A percentile compares a stretch with the other conserved stretches of the same genome.
Evolutionary conservation across 2,329 filamentous ascomycete genomes (phyloP).

Genomic region (Trichoderma breve): DNA sequence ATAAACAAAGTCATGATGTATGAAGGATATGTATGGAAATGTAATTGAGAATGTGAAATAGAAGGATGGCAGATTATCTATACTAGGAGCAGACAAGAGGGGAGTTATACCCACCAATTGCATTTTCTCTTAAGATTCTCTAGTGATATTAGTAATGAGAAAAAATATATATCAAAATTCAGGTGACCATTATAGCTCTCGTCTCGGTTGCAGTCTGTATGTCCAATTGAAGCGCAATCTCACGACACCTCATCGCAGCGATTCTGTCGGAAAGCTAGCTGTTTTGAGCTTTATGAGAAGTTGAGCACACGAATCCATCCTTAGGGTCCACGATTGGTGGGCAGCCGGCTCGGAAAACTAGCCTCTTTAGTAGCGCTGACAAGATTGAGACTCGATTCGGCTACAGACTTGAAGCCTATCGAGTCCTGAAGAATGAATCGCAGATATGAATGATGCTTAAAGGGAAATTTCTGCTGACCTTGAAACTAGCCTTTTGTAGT

Average conservation of each 20-base stretch:
- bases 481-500: neutral
- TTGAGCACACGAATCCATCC: neutral
- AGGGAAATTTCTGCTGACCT: conserved; percentile 22
- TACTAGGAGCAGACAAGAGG: neutral
- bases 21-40: neutral
- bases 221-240: neutral
- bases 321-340: neutral
- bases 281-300: neutral
- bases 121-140: neutral
- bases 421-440: neutral
- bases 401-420: too few relatives aligned
- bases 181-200: neutral
- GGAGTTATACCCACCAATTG: neutral
- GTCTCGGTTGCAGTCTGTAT: neutral
- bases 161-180: neutral
- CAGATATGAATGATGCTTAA: neutral
- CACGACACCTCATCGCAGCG: neutral
- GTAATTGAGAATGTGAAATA: neutral
- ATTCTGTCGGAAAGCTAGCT: neutral
- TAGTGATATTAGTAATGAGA: neutral
- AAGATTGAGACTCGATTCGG: too few relatives aligned
- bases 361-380: neutral
- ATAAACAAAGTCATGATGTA: neutral
- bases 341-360: neutral
- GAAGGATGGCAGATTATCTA: neutral